Evolutionary conservation across 108 stramenopile species (phyloP), one percentile per base, ranked within the genome.

Genomic region (Chaetoceros tenuissimus): DNA sequence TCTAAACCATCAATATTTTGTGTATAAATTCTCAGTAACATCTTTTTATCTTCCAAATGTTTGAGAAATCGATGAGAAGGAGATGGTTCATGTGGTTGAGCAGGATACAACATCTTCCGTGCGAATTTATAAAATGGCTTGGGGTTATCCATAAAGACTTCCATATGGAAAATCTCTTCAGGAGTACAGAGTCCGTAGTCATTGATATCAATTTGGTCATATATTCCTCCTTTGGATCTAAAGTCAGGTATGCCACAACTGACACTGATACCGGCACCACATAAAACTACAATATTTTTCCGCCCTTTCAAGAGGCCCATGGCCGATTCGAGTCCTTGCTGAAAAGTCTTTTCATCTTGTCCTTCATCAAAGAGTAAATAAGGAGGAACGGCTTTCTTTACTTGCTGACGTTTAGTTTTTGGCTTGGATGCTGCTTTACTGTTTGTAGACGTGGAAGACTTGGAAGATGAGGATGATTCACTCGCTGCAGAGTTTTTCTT

Each of bases 1-100:
- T 93, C 91, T 28, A 89, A 52, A 19, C 81, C 76, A 65, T 93
- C 91, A 51, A 93, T 85, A 62, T 93, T 93, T 56, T 93, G 91
- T 18, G 76, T 88, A 40, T 85, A 85, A 0, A 89, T 62, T 22
- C 91, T 68, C 46, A 80, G 73, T 10, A 93, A 62, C 68, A 66
- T 83, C 28, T 70, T 71, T 30, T 68, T 46, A 53, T 69, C 53
- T 55, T 93, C 73, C 53, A 93, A 58, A 50, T 75, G 49, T 0
- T 81, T 79, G 57, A 93, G 62, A 34, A 92, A 76, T 29, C 72
- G 72, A 70, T 93, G 91, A 0, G 83, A 82, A 59, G 80, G 68
- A 26, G 75, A 75, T 0, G 86, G 86, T 20, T 62, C 51, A 8
- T 81, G 62, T 23, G 29, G 23, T 24, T 45, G 13, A 52, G 43